These are phyloP conservation scores for Candida krabiensis DNA, from an alignment of 805 yeast species.

Conservation along the genomic window DNA sequence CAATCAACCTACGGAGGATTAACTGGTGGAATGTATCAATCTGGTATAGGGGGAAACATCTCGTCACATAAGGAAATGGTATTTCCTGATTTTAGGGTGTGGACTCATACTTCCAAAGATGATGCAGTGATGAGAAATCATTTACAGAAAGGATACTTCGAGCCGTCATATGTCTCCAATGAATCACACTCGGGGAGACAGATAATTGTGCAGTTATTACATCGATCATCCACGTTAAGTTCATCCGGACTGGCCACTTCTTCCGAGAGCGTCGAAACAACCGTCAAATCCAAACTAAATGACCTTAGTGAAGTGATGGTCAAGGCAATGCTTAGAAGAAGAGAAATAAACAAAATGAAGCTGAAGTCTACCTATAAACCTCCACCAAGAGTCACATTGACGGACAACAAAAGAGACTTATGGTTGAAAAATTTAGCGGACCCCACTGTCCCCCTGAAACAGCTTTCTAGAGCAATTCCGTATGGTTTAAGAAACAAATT, in stretches of 20 bases:
- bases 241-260: slow-evolving; percentile 21
- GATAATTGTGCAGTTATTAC: slow-evolving; percentile 41
- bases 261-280: slow-evolving; percentile 10
- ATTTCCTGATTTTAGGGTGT: slow-evolving; percentile 73
- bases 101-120: slow-evolving; percentile 61
- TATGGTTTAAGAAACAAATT: slow-evolving; percentile 81
- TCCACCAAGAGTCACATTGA: slow-evolving; percentile 87
- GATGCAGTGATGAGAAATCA: slow-evolving; percentile 52
- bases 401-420: slow-evolving; percentile 79
- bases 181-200: slow-evolving; percentile 73
- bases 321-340: slow-evolving; percentile 48
- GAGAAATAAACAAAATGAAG: slow-evolving; percentile 43
- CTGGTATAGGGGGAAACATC: neutral
- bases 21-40: neutral
- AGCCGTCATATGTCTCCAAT: slow-evolving; percentile 58
- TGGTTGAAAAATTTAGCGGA: slow-evolving; percentile 85
- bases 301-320: slow-evolving; percentile 50
- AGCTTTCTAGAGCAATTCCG: slow-evolving; percentile 77
- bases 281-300: slow-evolving; percentile 28
- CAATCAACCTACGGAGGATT: neutral
- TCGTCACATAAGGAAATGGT: slow-evolving; percentile 15
- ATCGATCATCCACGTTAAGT: slow-evolving; percentile 19
- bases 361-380: slow-evolving; percentile 63
- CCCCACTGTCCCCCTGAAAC: slow-evolving; percentile 60
- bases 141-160: slow-evolving; percentile 71